Base-by-base conservation (phyloP, 2,329 filamentous ascomycete species). In the Ascochyta viciae-villosae region DNA sequence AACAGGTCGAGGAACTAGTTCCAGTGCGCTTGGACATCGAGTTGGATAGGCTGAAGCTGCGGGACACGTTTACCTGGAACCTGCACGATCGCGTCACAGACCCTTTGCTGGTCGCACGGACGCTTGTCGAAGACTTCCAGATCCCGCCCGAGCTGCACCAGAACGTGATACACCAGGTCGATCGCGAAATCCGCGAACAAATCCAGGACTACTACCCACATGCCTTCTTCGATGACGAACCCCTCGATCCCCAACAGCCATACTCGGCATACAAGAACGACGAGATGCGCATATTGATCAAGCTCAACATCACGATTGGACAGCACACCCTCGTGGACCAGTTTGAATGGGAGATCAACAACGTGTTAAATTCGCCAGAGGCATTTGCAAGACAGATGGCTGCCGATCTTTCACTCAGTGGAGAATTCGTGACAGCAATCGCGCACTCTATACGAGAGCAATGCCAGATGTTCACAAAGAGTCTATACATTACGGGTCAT, bases 281-380 rank as follows among this genome's bases (percentile, higher is more conserved):
- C 73, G 95, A 99, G 79, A 97, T 99, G 94, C 89, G 95, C 46
- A 90, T 99, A 65, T 80, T 96, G 39, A 87, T 99, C 77, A 98
- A 97, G 77, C 83, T 99, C 46, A 97, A 98, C 77, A 96, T 99
- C 70, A 98, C 95, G 6, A 97, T 99, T 71, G 95, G 94, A 37
- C 89, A 91, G 61, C 91, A 96, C 71, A 98, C 93, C 0, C 82
- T 99, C 24, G 89, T 97, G 33, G 95, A 99, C 70, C 95, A 98
- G 74, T 98, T 99, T 60, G 95, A 99, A 77, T 99, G 95, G 95
- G 95, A 99, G 67, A 92, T 98, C 73, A 98, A 98, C 77, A 96
- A 96, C 74, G 90, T 93, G 0, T 80, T 89, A 50, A 99, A 99
- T 75, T 96, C 90, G 0, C 92, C 95, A 2, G 95, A 99, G 77